These are phyloP conservation scores for Collybia nuda DNA, from an alignment of 768 basidiomycete genomes.

Conservation along the genomic window DNA sequence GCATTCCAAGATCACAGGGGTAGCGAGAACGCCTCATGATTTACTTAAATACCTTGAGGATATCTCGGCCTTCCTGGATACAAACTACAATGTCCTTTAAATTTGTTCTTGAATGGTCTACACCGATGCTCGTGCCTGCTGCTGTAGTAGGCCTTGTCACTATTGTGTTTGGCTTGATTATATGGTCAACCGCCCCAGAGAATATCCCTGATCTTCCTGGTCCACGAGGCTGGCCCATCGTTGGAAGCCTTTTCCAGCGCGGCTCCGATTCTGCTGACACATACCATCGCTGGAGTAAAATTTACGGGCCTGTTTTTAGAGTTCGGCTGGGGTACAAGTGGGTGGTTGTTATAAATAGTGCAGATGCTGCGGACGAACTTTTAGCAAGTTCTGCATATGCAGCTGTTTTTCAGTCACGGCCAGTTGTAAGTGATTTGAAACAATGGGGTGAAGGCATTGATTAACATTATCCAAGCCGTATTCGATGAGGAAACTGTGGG, in stretches of 20 bases:
- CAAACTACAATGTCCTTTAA: no score
- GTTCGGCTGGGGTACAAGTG: slow-evolving; percentile 14
- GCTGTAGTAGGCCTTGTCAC: background rate
- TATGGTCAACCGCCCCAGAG: slow-evolving; percentile 7
- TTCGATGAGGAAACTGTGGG: slow-evolving; percentile 8
- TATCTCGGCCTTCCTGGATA: no score
- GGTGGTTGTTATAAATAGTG: slow-evolving; percentile 12
- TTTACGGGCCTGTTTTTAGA: slow-evolving; percentile 15
- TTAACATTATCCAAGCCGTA: slow-evolving; percentile 1
- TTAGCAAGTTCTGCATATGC: slow-evolving; percentile 11
- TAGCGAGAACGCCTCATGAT: no score
- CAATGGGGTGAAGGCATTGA: background rate
- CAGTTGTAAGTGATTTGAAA: slow-evolving; percentile 6
- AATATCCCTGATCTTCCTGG: slow-evolving; percentile 13
- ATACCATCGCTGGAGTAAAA: slow-evolving; percentile 14
- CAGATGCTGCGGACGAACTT: slow-evolving; percentile 13
- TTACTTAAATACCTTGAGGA: no score
- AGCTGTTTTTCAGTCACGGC: slow-evolving; percentile 12
- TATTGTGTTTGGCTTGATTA: background rate
- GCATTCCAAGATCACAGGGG: no score
- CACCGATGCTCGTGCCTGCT: background rate
- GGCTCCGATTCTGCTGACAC: slow-evolving; percentile 14
- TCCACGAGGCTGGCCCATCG: slow-evolving; percentile 14
- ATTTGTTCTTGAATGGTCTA: no score
- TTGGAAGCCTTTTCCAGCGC: slow-evolving; percentile 15